Base-by-base conservation (phyloP, 2,329 filamentous ascomycete genomes). In the Colletotrichum limetticola region DNA sequence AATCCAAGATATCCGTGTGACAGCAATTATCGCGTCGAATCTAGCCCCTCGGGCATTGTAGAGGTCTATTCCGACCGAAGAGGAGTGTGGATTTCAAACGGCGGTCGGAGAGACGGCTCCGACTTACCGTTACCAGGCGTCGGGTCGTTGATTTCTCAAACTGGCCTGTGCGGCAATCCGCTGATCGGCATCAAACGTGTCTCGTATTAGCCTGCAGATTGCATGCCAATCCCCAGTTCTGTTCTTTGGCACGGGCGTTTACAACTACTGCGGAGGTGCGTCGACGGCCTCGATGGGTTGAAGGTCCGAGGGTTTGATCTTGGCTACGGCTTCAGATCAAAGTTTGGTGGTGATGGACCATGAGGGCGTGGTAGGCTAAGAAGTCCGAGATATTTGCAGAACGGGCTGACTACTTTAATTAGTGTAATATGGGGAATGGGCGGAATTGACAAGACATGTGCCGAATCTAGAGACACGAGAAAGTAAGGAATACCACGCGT, bases 171-270 rank as follows among this genome's bases (percentile, higher is more conserved):
- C 53, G 8, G 42, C 6, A 35, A 57, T 42, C 66, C 66, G 59
- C 66, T 68, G 58, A 72, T 72, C 69, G 59, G 59, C 53, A n/a
- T 69, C 30, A 46, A 37, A 35, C 58, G 42, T 69, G 69, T 72
- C 69, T 72, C 69, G 69, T 52, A 59, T 63, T 55, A 32, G 69
- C 64, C 66, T 59, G 53, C 69, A 68, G 59, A 32, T 72, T 58
- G 53, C 59, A 72, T 72, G 69, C 37, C 26, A 32, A 55, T 68
- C 66, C 68, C 58, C 24, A 53, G 30, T 53, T 64, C 26, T 55
- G 65, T 59, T 32, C 52, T 24, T 52, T 14, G 5, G 42, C 28
- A 49, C 53, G 14, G 32, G 37, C n/a, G 16, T 37, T 35, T 26
- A 6, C 30, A 46, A 19, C 59, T 56, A 30, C 32, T 35, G 32